These are phyloP conservation scores for Mortierella sp. DNA, from an alignment of 371 early-diverging fungal genomes.

Conservation along the genomic window DNA sequence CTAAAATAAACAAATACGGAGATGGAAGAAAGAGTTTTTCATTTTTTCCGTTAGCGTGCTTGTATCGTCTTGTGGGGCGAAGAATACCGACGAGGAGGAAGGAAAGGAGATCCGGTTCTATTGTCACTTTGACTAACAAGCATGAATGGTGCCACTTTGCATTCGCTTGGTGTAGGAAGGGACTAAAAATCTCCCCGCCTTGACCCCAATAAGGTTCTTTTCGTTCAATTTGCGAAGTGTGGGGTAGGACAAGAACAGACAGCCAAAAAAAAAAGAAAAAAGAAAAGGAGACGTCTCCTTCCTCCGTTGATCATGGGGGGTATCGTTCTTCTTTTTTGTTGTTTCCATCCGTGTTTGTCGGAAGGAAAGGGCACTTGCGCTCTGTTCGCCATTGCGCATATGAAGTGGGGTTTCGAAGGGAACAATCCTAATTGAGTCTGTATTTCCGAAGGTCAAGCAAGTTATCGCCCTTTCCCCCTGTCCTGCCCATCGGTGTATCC, in stretches of 20 bases:
- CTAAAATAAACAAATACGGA: constrained; percentile 13
- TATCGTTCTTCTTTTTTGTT: background rate
- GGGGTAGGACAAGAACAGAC: constrained; percentile 12
- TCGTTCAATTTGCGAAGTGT: background rate
- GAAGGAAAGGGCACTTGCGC: background rate
- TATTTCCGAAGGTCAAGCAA: background rate
- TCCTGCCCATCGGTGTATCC: background rate
- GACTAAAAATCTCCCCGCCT: constrained; percentile 8
- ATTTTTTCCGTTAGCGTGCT: background rate
- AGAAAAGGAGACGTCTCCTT: background rate
- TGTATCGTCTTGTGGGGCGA: background rate
- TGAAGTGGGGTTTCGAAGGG: background rate
- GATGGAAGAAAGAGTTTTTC: background rate
- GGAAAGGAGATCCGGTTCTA: background rate
- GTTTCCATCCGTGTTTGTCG: background rate
- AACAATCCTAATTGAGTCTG: background rate
- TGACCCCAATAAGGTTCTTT: background rate
- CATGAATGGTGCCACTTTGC: background rate
- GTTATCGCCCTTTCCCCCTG: background rate
- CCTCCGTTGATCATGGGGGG: background rate
- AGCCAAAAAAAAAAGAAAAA: background rate
- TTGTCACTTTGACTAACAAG: background rate
- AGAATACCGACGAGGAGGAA: background rate
- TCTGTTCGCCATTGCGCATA: background rate
- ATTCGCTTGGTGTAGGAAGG: background rate